Evolutionary conservation across 1,284 basidiomycete genomes (phyloP).

Genomic region (Ceratobasidium sp.): DNA sequence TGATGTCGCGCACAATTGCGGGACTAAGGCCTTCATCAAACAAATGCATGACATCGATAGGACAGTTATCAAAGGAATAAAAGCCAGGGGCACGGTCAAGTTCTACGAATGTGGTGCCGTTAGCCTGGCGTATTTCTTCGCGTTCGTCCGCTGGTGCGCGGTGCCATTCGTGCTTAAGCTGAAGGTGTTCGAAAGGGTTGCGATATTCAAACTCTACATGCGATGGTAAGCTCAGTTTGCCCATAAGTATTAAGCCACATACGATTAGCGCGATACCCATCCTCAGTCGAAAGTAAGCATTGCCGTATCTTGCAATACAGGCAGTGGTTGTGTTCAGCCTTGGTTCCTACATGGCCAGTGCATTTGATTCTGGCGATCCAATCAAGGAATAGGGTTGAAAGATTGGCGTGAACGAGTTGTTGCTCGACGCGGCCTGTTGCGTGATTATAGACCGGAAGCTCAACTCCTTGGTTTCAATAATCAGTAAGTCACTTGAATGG

Average conservation of each 20-base stretch:
- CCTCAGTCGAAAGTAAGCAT: neutral
- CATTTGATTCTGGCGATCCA: neutral
- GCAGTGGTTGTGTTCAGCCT: constrained; percentile 24
- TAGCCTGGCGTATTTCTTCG: neutral
- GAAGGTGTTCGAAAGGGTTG: neutral
- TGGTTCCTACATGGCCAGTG: neutral
- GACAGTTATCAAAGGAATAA: neutral
- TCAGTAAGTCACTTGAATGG: too few species aligned
- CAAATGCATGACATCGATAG: constrained; percentile 13
- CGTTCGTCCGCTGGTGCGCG: neutral
- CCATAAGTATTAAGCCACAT: too few species aligned
- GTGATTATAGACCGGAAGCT: neutral
- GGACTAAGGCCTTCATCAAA: neutral
- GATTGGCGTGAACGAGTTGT: neutral
- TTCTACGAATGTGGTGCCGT: neutral
- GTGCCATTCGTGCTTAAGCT: neutral
- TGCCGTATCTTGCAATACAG: constrained; percentile 21
- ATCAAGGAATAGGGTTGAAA: neutral
- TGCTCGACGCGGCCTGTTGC: neutral
- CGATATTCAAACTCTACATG: neutral
- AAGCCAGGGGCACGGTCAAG: neutral
- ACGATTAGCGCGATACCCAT: neutral
- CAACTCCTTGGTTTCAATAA: too few species aligned
- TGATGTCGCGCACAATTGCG: neutral
- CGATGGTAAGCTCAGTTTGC: neutral